These are phyloP conservation scores for Favolaschia claudopus DNA, from an alignment of 768 basidiomycete species.

Conservation along the genomic window DNA sequence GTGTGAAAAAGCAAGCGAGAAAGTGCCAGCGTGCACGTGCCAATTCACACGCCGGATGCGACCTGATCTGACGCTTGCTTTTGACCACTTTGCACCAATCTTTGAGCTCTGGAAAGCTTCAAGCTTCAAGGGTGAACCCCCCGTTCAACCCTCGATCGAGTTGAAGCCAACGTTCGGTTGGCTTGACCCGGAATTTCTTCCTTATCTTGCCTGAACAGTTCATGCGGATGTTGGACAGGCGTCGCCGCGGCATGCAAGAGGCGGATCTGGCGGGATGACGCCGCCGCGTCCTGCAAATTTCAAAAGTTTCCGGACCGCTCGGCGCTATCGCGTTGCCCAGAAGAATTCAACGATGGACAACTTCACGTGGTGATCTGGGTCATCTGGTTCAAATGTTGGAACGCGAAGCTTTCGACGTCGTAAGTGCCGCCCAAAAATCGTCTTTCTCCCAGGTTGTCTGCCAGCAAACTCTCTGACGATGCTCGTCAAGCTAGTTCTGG, in stretches of 20 bases:
- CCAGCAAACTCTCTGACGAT: not conserved
- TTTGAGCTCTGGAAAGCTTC: too few relatives aligned
- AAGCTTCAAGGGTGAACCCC: too few relatives aligned
- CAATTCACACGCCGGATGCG: too few relatives aligned
- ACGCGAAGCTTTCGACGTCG: not conserved
- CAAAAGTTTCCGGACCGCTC: not conserved
- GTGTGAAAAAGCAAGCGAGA: too few relatives aligned
- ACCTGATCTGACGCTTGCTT: too few relatives aligned
- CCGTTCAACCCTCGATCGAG: too few relatives aligned
- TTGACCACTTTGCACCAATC: too few relatives aligned
- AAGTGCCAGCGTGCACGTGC: too few relatives aligned
- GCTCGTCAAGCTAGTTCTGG: slow-evolving; percentile 10
- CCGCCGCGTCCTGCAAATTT: not conserved
- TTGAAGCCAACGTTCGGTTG: too few relatives aligned
- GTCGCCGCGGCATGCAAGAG: not conserved
- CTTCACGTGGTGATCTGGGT: slow-evolving; percentile 16
- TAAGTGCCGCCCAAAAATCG: slow-evolving; percentile 1
- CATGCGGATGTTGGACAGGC: slow-evolving; percentile 17
- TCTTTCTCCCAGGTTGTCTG: not conserved
- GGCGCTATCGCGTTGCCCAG: not conserved
- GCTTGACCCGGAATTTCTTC: too few relatives aligned
- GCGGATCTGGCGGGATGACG: not conserved
- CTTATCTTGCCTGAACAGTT: too few relatives aligned
- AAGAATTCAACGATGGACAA: not conserved
- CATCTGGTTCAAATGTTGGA: slow-evolving; percentile 5